Percentiles rank a stretch among this genome's conserved stretches.
These are phyloP conservation scores for Elsinoe necatrix DNA, from an alignment of 2,329 filamentous ascomycete species.

Conservation along the genomic window DNA sequence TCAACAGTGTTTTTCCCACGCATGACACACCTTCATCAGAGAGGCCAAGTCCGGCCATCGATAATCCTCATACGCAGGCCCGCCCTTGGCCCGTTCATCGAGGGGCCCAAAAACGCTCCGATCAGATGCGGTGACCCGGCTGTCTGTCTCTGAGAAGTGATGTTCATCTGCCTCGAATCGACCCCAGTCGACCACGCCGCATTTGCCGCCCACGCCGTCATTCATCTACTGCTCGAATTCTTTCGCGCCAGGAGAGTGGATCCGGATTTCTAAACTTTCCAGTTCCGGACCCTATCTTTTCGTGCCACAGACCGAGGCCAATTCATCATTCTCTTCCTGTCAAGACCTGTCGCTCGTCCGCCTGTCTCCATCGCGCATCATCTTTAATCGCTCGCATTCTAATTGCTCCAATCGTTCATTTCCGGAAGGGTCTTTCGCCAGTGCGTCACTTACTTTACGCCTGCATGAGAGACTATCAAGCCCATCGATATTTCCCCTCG, in stretches of 20 bases:
- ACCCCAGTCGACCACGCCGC: background rate
- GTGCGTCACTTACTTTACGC: constrained; percentile 9
- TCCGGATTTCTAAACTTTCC: constrained; percentile 8
- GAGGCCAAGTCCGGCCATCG: background rate
- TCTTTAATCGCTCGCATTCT: background rate
- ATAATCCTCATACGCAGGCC: constrained; percentile 6
- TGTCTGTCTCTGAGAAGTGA: constrained; percentile 3
- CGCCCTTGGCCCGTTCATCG: constrained; percentile 9
- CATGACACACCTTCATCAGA: background rate
- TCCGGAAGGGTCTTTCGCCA: background rate
- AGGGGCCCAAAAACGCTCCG: constrained; percentile 2
- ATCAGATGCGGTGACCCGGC: constrained; percentile 7
- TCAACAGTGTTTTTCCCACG: background rate
- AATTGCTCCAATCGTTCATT: constrained; percentile 10
- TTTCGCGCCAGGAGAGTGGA: constrained; percentile 5
- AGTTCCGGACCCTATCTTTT: background rate
- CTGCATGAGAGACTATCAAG: constrained; percentile 4
- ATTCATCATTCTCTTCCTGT: background rate
- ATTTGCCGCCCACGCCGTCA: background rate
- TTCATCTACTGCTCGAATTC: background rate
- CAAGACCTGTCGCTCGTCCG: background rate
- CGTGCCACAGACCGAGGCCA: constrained; percentile 4
- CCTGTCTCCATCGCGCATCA: background rate
- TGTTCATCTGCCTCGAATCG: background rate
- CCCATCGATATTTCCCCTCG: constrained; percentile 8